Conservation (phyloP, 495 filamentous ascomycete species). For the Penicillium steckii region DNA sequence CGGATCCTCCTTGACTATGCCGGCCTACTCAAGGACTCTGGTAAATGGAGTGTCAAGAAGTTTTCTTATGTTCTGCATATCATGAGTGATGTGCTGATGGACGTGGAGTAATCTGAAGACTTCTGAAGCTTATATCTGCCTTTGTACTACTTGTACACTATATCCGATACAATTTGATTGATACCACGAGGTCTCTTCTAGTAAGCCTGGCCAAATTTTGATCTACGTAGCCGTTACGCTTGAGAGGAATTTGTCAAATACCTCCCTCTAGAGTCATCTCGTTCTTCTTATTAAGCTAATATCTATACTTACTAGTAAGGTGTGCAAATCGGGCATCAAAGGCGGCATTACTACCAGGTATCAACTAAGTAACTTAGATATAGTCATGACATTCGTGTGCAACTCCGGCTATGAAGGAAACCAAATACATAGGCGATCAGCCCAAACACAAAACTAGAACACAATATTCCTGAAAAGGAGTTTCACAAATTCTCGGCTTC, state of each 20-base stretch:
- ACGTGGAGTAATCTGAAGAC: conserved; percentile 33
- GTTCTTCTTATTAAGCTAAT: too few relatives aligned
- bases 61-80: conserved; percentile 51
- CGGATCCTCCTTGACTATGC: conserved; percentile 51
- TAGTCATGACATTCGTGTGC: too few relatives aligned
- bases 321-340: too few relatives aligned
- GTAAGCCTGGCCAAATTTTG: neutral
- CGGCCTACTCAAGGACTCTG: conserved; percentile 48
- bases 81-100: conserved; percentile 55
- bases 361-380: too few relatives aligned
- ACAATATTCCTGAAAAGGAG: too few relatives aligned
- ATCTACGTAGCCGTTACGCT: neutral
- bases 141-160: conserved; percentile 10
- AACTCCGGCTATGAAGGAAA: too few relatives aligned
- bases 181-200: neutral
- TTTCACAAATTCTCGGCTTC: too few relatives aligned
- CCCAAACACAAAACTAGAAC: too few relatives aligned
- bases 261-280: too few relatives aligned
- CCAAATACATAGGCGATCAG: too few relatives aligned
- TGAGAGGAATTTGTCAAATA: neutral
- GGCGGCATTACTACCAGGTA: too few relatives aligned
- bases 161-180: neutral
- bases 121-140: neutral
- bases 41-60: conserved; percentile 50
- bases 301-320: too few relatives aligned